Percentiles rank a stretch among this genome's conserved stretches.
Evolutionary conservation across 306 rosid genomes (phyloP).

Genomic region (Arachis hypogaea): DNA sequence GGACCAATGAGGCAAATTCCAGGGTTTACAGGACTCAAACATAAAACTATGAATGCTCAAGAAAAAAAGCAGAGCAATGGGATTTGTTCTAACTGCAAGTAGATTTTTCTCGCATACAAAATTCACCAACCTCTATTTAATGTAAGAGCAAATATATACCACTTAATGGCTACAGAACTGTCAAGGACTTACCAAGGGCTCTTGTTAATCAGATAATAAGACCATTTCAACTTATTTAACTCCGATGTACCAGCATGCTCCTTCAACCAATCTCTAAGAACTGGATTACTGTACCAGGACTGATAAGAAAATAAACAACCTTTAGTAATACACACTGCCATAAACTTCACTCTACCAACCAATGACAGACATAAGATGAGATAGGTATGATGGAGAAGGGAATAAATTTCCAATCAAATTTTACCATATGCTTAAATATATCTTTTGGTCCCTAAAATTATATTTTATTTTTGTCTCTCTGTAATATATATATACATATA

Average conservation of each 20-base stretch:
- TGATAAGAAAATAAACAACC: constrained; percentile 43
- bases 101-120: constrained; percentile 17
- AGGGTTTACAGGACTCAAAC: constrained; percentile 16
- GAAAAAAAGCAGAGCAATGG: background rate
- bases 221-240: constrained; percentile 84
- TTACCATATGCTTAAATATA: constrained; percentile 6
- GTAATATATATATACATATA: too few relatives aligned
- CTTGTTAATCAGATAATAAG: constrained; percentile 79
- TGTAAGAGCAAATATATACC: background rate
- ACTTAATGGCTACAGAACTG: constrained; percentile 4
- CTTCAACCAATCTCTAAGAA: constrained; percentile 85
- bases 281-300: constrained; percentile 88
- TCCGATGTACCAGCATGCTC: constrained; percentile 70
- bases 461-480: too few relatives aligned
- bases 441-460: too few relatives aligned
- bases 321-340: constrained; percentile 36
- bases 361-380: constrained; percentile 19
- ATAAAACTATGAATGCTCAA: constrained; percentile 12
- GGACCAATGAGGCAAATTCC: constrained; percentile 18
- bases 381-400: constrained; percentile 18
- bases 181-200: constrained; percentile 79
- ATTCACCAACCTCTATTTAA: background rate
- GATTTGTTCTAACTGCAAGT: background rate
- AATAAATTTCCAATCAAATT: constrained; percentile 34
- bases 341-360: constrained; percentile 29